These are phyloP conservation scores for Neonectria neomacrospora DNA, from an alignment of 2,329 filamentous ascomycete species.

Conservation along the genomic window DNA sequence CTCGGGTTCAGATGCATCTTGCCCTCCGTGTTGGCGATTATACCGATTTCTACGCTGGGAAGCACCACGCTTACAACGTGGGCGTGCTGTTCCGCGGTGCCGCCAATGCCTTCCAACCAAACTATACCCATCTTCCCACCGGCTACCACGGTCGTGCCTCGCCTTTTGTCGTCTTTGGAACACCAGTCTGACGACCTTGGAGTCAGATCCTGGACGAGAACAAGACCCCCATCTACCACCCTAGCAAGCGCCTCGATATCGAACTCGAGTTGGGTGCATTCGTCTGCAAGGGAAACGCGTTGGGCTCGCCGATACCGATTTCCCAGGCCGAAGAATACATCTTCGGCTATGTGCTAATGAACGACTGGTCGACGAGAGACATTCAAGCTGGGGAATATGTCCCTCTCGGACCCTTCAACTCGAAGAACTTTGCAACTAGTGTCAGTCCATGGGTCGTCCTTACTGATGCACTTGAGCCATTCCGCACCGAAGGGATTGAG, in stretches of 20 bases:
- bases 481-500: slow-evolving; percentile 28
- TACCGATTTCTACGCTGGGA: slow-evolving; percentile 83
- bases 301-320: slow-evolving; percentile 73
- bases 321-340: slow-evolving; percentile 73
- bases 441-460: slow-evolving; percentile 72
- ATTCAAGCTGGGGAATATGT: slow-evolving; percentile 70
- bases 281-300: slow-evolving; percentile 70
- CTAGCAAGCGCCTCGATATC: slow-evolving; percentile 73
- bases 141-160: slow-evolving; percentile 83
- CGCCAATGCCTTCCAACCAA: slow-evolving; percentile 78
- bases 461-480: slow-evolving; percentile 62
- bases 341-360: slow-evolving; percentile 74
- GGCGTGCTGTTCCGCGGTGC: slow-evolving; percentile 78
- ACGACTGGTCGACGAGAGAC: slow-evolving; percentile 72
- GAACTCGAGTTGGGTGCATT: slow-evolving; percentile 84
- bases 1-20: slow-evolving; percentile 64
- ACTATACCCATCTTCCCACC: slow-evolving; percentile 83
- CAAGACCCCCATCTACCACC: slow-evolving; percentile 64
- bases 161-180: slow-evolving; percentile 79
- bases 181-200: slow-evolving; percentile 74
- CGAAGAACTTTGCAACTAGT: slow-evolving; percentile 68
- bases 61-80: slow-evolving; percentile 77
- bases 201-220: slow-evolving; percentile 73
- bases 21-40: slow-evolving; percentile 84
- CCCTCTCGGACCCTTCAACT: slow-evolving; percentile 70